These are phyloP conservation scores for Hypoxylon sp. DNA, from an alignment of 2,329 filamentous ascomycete species.

Conservation along the genomic window DNA sequence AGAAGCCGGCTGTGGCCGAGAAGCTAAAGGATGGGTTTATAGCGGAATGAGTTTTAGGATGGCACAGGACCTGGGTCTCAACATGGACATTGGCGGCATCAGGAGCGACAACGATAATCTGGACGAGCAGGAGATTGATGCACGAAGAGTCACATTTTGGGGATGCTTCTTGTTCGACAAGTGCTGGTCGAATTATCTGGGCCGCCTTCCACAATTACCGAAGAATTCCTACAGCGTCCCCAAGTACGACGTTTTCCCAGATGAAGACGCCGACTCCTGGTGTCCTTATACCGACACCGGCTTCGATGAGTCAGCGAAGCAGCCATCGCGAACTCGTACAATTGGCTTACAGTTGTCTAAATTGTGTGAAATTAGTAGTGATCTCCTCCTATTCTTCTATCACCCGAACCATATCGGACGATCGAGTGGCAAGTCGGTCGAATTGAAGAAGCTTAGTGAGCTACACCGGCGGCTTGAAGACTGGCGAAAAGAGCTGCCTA, in stretches of 20 bases:
- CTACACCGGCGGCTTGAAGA: conserved; percentile 90
- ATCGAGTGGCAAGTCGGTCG: conserved; percentile 80
- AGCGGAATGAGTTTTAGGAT: conserved; percentile 99
- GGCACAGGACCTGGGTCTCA: conserved; percentile 93
- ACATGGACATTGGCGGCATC: conserved; percentile 82
- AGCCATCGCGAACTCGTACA: conserved; percentile 86
- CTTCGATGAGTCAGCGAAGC: conserved; percentile 77
- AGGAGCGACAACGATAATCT: conserved; percentile 70
- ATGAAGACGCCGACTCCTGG: conserved; percentile 89
- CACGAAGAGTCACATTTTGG: conserved; percentile 94
- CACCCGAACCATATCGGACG: conserved; percentile 78
- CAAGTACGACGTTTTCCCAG: conserved; percentile 91
- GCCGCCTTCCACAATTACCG: conserved; percentile 88
- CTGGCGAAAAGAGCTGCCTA: conserved; percentile 87
- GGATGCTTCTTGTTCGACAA: conserved; percentile 99
- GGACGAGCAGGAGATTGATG: conserved; percentile 88
- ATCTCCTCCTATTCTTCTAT: conserved; percentile 91
- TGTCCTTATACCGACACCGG: conserved; percentile 89
- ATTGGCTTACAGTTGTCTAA: conserved; percentile 85
- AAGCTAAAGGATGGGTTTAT: conserved; percentile 98
- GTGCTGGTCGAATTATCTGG: conserved; percentile 98
- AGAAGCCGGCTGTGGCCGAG: conserved; percentile 93
- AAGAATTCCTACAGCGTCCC: conserved; percentile 84
- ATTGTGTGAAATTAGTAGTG: conserved; percentile 93
- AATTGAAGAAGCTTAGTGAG: conserved; percentile 93